Conservation (phyloP, 1,284 basidiomycete species). For the Tilletiaria anomala region DNA sequence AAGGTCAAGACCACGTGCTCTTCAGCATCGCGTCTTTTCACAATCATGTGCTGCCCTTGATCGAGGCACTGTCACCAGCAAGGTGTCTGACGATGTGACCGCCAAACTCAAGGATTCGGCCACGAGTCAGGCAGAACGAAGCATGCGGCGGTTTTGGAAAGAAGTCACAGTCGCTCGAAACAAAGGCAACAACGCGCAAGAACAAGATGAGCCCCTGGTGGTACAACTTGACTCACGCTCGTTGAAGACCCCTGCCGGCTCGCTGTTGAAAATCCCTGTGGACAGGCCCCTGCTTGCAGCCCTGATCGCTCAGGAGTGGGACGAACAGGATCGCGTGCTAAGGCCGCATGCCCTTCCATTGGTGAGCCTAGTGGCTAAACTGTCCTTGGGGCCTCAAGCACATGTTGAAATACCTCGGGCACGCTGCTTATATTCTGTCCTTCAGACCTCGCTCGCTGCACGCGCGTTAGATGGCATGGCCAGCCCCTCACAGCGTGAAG, state of each 20-base stretch:
- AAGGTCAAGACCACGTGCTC: no score
- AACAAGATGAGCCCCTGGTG: constrained; percentile 48
- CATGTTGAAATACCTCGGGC: not conserved
- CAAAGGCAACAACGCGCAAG: no score
- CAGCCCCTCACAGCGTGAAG: constrained; percentile 48
- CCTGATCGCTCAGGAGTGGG: constrained; percentile 88
- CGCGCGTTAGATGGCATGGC: constrained; percentile 70
- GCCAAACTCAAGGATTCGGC: no score
- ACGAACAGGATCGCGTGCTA: constrained; percentile 68
- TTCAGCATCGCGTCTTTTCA: no score
- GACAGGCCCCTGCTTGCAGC: constrained; percentile 61
- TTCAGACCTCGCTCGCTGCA: constrained; percentile 70
- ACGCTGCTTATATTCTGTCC: not conserved
- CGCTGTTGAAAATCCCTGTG: constrained; percentile 56
- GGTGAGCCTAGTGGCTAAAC: constrained; percentile 54
- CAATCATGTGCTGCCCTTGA: no score
- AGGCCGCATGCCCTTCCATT: constrained; percentile 84
- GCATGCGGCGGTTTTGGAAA: no score
- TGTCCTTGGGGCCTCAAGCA: constrained; percentile 4
- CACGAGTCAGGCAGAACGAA: no score
- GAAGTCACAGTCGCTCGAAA: no score
- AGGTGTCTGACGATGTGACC: no score
- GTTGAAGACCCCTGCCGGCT: constrained; percentile 73
- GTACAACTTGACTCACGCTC: constrained; percentile 69
- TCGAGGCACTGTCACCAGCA: no score